Conservation (phyloP, 495 filamentous ascomycete genomes). For the Parachaetomium inaequale region DNA sequence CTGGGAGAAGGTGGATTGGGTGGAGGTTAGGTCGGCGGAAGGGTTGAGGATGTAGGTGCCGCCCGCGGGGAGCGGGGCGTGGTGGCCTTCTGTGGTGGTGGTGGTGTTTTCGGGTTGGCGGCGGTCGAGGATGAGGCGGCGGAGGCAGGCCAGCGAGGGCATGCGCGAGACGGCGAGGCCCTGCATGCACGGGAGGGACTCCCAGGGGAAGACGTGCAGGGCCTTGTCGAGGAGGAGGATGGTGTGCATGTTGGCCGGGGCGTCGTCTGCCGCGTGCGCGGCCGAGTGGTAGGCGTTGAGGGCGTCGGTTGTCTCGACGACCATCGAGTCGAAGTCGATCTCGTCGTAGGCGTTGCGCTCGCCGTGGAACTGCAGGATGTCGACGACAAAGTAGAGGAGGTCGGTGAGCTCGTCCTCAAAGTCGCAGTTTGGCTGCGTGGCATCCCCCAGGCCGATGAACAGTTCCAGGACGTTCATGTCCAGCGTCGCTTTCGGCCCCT, state of each 20-base stretch:
- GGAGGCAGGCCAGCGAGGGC: conserved; percentile 75
- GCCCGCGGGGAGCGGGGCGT: conserved; percentile 59
- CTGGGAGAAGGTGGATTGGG: conserved; percentile 66
- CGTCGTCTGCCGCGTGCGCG: conserved; percentile 31
- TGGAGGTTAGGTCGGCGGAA: conserved; percentile 72
- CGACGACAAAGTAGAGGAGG: conserved; percentile 90
- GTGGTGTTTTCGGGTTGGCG: conserved; percentile 3
- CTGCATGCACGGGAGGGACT: conserved; percentile 83
- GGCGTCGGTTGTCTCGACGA: conserved; percentile 77
- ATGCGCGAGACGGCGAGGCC: conserved; percentile 77
- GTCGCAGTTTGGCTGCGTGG: conserved; percentile 60
- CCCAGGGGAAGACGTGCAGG: conserved; percentile 90
- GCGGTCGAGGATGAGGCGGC: conserved; percentile 46
- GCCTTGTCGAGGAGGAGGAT: conserved; percentile 91
- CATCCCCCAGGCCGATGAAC: conserved; percentile 79
- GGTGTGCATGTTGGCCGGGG: conserved; percentile 58
- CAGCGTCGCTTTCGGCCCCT: conserved; percentile 51
- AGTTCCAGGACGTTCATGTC: conserved; percentile 78
- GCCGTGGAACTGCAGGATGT: conserved; percentile 94
- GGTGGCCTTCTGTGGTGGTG: conserved; percentile 42
- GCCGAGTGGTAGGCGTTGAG: conserved; percentile 69
- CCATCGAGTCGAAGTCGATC: conserved; percentile 90
- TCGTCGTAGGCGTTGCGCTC: conserved; percentile 97
- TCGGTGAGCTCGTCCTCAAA: conserved; percentile 84
- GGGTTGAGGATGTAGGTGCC: conserved; percentile 90